Conservation (phyloP, 768 basidiomycete genomes). For the Rhodotorula taiwanensis region DNA sequence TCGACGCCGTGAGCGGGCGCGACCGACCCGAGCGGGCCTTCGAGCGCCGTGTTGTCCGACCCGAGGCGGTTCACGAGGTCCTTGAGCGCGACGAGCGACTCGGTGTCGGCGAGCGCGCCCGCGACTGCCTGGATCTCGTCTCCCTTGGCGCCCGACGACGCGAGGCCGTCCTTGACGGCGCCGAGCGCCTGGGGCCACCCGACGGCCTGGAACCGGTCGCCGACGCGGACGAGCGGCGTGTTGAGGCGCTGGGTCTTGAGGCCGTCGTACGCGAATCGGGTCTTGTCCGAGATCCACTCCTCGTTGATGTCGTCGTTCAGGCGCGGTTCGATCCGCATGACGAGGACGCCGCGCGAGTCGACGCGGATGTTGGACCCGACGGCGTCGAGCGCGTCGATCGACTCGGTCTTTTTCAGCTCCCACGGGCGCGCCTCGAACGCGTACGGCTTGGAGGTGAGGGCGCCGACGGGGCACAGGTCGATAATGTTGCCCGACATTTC, state of each 20-base stretch:
- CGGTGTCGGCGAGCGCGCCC: slow-evolving; percentile 87
- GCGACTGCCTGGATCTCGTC: slow-evolving; percentile 94
- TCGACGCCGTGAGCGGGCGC: slow-evolving; percentile 72
- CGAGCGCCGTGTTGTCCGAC: slow-evolving; percentile 84
- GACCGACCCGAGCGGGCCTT: slow-evolving; percentile 61
- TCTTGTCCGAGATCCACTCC: slow-evolving; percentile 99
- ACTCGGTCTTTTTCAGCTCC: slow-evolving; percentile 98
- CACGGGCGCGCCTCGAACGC: slow-evolving; percentile 95
- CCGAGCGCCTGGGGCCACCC: slow-evolving; percentile 84
- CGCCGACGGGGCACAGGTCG: slow-evolving; percentile 96
- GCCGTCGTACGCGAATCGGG: slow-evolving; percentile 92
- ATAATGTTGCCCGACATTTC: slow-evolving; percentile 95
- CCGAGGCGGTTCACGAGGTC: slow-evolving; percentile 87
- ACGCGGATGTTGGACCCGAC: slow-evolving; percentile 93
- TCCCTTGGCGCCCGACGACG: slow-evolving; percentile 68
- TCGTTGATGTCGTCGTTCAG: slow-evolving; percentile 98
- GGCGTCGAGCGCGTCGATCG: slow-evolving; percentile 89
- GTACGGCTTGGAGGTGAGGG: slow-evolving; percentile 95
- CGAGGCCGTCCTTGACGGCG: slow-evolving; percentile 70
- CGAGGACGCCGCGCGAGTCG: slow-evolving; percentile 88
- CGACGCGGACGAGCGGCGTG: slow-evolving; percentile 77
- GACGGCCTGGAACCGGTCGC: slow-evolving; percentile 83
- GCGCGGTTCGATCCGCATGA: slow-evolving; percentile 94
- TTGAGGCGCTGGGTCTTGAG: slow-evolving; percentile 91
- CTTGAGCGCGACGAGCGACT: slow-evolving; percentile 85